These are phyloP conservation scores for Plasmodium chabaudi DNA, from an alignment of 169 alveolate genomes.

Conservation along the genomic window DNA sequence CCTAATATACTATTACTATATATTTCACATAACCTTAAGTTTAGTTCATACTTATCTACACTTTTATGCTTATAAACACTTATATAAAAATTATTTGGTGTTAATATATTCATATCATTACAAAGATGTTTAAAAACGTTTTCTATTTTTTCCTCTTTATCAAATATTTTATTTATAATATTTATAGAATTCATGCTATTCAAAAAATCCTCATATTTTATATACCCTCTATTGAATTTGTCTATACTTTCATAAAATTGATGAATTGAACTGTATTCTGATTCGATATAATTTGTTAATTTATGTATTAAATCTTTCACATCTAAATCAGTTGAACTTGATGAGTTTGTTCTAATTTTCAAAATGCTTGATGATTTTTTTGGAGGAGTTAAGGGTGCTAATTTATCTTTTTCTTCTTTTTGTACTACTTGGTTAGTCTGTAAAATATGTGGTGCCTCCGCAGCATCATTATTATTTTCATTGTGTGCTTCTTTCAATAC, in stretches of 20 bases:
- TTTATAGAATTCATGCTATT: slow-evolving; percentile 23
- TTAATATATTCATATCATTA: slow-evolving; percentile 45
- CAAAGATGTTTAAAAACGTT: slow-evolving; percentile 53
- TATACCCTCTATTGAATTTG: slow-evolving; percentile 71
- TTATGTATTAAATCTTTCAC: slow-evolving; percentile 24
- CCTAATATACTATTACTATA: slow-evolving; percentile 50
- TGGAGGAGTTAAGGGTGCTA: not conserved
- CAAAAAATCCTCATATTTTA: slow-evolving; percentile 60
- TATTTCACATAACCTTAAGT: slow-evolving; percentile 47
- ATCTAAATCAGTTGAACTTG: slow-evolving; percentile 32
- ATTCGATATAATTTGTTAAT: slow-evolving; percentile 21
- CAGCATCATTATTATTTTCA: not conserved
- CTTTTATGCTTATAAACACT: slow-evolving; percentile 30
- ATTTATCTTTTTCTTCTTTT: slow-evolving; percentile 11
- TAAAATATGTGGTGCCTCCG: not conserved
- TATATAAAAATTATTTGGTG: slow-evolving; percentile 55
- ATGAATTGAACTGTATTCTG: slow-evolving; percentile 58
- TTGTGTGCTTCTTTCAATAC: not conserved
- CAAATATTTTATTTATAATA: slow-evolving; percentile 39
- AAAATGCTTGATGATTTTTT: slow-evolving; percentile 66
- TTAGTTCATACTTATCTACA: slow-evolving; percentile 52
- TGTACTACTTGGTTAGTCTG: not conserved
- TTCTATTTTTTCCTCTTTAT: slow-evolving; percentile 42
- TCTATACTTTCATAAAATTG: slow-evolving; percentile 76
- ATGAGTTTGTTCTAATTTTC: slow-evolving; percentile 31